phyloP scores from a whole-genome alignment of 441 rosid species.

The Mallotus japonicus region DNA sequence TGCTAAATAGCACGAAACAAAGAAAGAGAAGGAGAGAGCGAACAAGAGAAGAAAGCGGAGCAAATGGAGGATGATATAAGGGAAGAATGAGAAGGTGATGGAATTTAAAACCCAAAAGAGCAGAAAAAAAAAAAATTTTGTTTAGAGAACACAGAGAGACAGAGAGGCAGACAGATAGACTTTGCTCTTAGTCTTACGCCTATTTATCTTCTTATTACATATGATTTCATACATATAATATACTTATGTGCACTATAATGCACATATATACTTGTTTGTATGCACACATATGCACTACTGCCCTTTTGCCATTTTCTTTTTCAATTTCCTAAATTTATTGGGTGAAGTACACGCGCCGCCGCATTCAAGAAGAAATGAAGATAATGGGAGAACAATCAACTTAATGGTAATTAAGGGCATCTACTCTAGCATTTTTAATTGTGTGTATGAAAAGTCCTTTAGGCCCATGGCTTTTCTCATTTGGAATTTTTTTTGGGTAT shows the following conservation, averaged over 20 bases:
- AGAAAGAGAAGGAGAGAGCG: conserved; percentile 12
- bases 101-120: conserved; percentile 2
- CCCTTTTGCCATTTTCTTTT: too few relatives aligned
- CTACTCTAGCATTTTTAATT: background rate
- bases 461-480: background rate
- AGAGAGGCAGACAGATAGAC: conserved; percentile 55
- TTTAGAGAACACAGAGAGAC: conserved; percentile 33
- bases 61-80: conserved; percentile 17
- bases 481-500: background rate
- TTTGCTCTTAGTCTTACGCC: conserved; percentile 13
- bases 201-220: too few relatives aligned
- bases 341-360: background rate
- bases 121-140: conserved; percentile 20
- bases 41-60: conserved; percentile 10
- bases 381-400: background rate
- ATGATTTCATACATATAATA: too few relatives aligned
- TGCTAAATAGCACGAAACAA: background rate
- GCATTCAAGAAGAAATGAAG: background rate
- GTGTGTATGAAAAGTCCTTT: background rate
- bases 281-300: too few relatives aligned
- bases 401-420: background rate
- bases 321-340: too few relatives aligned
- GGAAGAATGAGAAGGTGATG: conserved; percentile 2
- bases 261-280: too few relatives aligned
- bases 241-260: too few relatives aligned